Evolutionary conservation across 2,329 filamentous ascomycete genomes (phyloP), one percentile per base, ranked within the genome.

Genomic region (Drechmeria coniospora): DNA sequence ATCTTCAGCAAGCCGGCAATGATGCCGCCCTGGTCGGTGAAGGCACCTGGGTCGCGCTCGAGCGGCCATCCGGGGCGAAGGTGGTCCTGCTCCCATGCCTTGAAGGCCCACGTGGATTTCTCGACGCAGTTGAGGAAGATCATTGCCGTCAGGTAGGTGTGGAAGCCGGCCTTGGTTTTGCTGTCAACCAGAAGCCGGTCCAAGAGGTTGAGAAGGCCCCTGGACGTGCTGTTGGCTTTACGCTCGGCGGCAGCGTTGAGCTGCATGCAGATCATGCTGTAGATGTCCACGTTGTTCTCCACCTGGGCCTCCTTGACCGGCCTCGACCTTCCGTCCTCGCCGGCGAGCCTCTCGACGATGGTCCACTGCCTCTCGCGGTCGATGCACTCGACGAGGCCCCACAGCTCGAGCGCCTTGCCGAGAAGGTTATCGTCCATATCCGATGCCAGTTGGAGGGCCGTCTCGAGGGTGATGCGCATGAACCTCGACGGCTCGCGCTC

Each of bases 91-190:
- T 75, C 70, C 70, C 71, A 78, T 2, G 68, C 70, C 36, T 74
- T 74, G 51, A 76, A 76, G 1, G 68, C 65, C 73, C 72, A 78
- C 0, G 71, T 76, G 0, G 69, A 71, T 50, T 76, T 77, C 43
- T 78, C 73, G 10, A 76, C 58, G 37, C 69, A 74, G 41, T 74
- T 74, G 26, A 77, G 60, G 35, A 76, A 65, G 29, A 77, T 65
- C 30, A 77, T 47, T 3, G 68, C 63, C 3, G 70, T 64, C 14
- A 76, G 60, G 40, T 72, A 76, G 49, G 73, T 66, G 37, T 63
- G 63, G 40, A 73, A 74, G 18, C 64, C 65, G 29, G 70, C 59
- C 39, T 63, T 68, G 31, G 59, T 61, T 41, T 72, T 70, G 47
- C 66, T 68, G 40, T 74, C 68, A 33, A 74, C 64, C 18, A 77